A percentile compares a stretch with the other conserved stretches of the same genome.
phyloP scores from a whole-genome alignment of 306 rosid species.

The apple (Malus domestica) region ASM211411v1 NC_041804.1:32822501-32823000 shows the following conservation, averaged over 20 bases:
- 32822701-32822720: conserved; percentile 7
- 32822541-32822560: conserved; percentile 85
- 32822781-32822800: conserved; percentile 10
- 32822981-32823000: too few species aligned
- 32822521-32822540: conserved; percentile 66
- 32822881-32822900: too few species aligned
- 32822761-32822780: conserved; percentile 17
- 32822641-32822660: conserved; percentile 4
- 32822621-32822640: conserved; percentile 6
- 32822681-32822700: neutral
- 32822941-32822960: too few species aligned
- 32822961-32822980: too few species aligned
- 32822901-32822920: too few species aligned
- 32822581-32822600: conserved; percentile 27
- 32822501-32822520: conserved; percentile 72
- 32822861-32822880: neutral
- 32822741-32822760: conserved; percentile 10
- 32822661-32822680: conserved; percentile 15
- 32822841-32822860: conserved; percentile 1
- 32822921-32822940: too few species aligned
- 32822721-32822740: conserved; percentile 8
- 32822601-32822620: neutral
- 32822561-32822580: conserved; percentile 70
- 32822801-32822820: neutral
- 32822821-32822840: conserved; percentile 7